phyloP scores from a whole-genome alignment of 2,329 filamentous ascomycete species.

The Atkinsonella hypoxylon region DNA sequence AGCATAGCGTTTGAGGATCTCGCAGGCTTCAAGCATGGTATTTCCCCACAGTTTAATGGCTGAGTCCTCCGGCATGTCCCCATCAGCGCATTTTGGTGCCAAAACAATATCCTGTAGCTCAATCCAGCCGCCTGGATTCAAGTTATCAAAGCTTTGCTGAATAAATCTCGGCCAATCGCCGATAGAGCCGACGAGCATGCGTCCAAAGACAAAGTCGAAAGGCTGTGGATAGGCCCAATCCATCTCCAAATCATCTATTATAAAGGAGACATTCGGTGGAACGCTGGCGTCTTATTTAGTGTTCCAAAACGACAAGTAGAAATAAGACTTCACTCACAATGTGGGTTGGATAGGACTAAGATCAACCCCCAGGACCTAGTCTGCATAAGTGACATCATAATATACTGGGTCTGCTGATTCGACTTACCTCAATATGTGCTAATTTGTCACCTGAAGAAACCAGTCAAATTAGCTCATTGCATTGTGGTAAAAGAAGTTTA shows the following conservation, averaged over 20 bases:
- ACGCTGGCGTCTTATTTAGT: slow-evolving; percentile 19
- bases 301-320: slow-evolving; percentile 1
- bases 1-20: slow-evolving; percentile 18
- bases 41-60: slow-evolving; percentile 17
- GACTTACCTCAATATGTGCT: slow-evolving; percentile 17
- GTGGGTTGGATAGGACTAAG: slow-evolving; percentile 29
- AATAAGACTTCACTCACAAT: slow-evolving; percentile 15
- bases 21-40: slow-evolving; percentile 19
- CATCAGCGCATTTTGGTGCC: slow-evolving; percentile 29
- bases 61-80: slow-evolving; percentile 18
- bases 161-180: slow-evolving; percentile 24
- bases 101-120: slow-evolving; percentile 31
- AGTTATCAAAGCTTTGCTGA: slow-evolving; percentile 22
- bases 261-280: slow-evolving; percentile 37
- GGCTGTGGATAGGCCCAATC: slow-evolving; percentile 25
- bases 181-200: slow-evolving; percentile 27
- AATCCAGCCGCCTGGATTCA: slow-evolving; percentile 32
- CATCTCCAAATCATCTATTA: slow-evolving; percentile 30
- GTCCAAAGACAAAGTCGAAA: slow-evolving; percentile 30
- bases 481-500: not conserved
- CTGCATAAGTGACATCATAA: not conserved
- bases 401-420: not conserved
- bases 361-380: slow-evolving; percentile 26
- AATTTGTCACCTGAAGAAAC: slow-evolving; percentile 16
- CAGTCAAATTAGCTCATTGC: slow-evolving; percentile 2